A percentile compares a stretch with the other conserved stretches of the same genome.
Evolutionary conservation across 2,329 filamentous ascomycete species (phyloP).

Genomic region (Tolypocladium ovalisporum): DNA sequence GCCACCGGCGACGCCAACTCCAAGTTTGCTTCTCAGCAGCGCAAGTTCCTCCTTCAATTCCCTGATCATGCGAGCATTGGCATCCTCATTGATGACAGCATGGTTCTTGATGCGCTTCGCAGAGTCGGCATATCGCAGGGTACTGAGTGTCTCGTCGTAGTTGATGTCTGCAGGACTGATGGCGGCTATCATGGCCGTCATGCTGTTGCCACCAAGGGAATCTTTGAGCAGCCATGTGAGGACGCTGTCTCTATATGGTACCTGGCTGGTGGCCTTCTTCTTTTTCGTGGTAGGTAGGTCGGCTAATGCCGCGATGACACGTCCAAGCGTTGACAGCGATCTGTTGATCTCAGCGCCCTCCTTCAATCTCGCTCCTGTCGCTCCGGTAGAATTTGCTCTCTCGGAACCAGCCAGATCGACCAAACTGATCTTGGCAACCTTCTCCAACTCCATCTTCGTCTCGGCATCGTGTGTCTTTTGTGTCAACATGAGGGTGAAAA

Average conservation of each 20-base stretch:
- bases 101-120: conserved; percentile 99
- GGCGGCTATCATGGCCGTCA: conserved; percentile 99
- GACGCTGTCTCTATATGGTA: conserved; percentile 94
- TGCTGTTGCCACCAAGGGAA: conserved; percentile 92
- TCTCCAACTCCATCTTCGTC: conserved; percentile 95
- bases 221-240: conserved; percentile 96
- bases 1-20: conserved; percentile 37
- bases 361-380: conserved; percentile 87
- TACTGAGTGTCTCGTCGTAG: conserved; percentile 94
- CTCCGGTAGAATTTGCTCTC: conserved; percentile 91
- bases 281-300: conserved; percentile 82
- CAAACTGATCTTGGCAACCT: conserved; percentile 94
- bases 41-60: conserved; percentile 93
- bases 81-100: conserved; percentile 96
- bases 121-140: conserved; percentile 89
- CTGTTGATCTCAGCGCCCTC: conserved; percentile 98
- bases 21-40: conserved; percentile 76
- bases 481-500: conserved; percentile 91
- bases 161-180: conserved; percentile 99
- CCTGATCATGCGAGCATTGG: conserved; percentile 96
- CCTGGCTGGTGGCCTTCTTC: conserved; percentile 62
- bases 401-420: conserved; percentile 98
- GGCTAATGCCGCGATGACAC: conserved; percentile 92
- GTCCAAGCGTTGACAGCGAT: conserved; percentile 87
- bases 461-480: conserved; percentile 87